Evolutionary conservation across 2,329 filamentous ascomycete genomes (phyloP).

Genomic region (Claviceps pazoutovae): DNA sequence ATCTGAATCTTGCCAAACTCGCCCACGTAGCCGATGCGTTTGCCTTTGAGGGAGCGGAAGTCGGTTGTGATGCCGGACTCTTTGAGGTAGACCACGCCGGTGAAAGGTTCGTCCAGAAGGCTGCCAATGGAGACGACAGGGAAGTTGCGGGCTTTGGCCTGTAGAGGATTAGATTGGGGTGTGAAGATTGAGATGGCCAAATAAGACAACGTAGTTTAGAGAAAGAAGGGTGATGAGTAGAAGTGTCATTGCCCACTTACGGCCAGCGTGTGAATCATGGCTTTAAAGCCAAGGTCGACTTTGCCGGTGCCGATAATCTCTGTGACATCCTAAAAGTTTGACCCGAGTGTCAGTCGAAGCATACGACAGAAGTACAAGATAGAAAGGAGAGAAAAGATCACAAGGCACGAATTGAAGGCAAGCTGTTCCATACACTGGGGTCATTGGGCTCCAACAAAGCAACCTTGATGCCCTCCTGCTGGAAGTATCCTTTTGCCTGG

Average conservation of each 20-base stretch:
- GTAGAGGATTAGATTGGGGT: neutral
- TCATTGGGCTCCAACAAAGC: constrained; percentile 68
- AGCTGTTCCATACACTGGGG: constrained; percentile 41
- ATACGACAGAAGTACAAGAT: too few species aligned
- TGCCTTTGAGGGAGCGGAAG: constrained; percentile 61
- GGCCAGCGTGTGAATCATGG: constrained; percentile 71
- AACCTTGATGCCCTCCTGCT: constrained; percentile 63
- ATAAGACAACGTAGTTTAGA: too few species aligned
- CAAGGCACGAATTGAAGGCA: too few species aligned
- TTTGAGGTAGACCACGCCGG: constrained; percentile 65
- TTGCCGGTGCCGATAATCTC: constrained; percentile 68
- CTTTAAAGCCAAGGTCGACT: constrained; percentile 68
- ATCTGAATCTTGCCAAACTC: constrained; percentile 78
- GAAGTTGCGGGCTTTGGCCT: constrained; percentile 64
- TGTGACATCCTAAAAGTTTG: constrained; percentile 48
- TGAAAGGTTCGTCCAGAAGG: constrained; percentile 68
- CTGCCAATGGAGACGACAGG: constrained; percentile 60
- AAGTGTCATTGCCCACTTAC: constrained; percentile 22
- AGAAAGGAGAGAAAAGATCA: neutral
- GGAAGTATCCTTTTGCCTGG: constrained; percentile 61
- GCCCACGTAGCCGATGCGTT: constrained; percentile 66
- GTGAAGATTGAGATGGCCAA: too few species aligned
- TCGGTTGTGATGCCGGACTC: constrained; percentile 59
- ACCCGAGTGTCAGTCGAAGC: neutral
- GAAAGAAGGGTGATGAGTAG: neutral